Base-by-base conservation (phyloP, 1,139 yeast genomes). In the Spathaspora sp. region DNA sequence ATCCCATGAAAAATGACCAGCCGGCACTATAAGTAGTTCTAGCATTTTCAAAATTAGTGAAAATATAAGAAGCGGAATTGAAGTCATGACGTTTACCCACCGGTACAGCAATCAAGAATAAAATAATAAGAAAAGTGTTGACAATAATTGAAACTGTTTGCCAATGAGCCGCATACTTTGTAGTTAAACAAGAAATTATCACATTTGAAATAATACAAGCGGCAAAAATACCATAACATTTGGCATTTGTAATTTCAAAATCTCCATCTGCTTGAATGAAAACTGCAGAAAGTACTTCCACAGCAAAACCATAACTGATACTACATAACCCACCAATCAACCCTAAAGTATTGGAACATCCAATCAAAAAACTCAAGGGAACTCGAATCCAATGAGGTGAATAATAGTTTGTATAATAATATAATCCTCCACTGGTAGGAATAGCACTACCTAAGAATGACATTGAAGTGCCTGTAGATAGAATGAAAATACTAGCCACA, bases 381-480 rank as follows among this genome's bases (percentile, higher is more conserved):
- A 68, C 69, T 45, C 72, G 55, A 16, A 59, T 38, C 3, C 52
- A 44, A 40, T 64, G 69, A 0, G 70, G 71, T 40, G 70, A 62
- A 53, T 65, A 71, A 53, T 67, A 70, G 48, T 67, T 69, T 2
- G 81, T 61, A 78, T 82, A 65, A 62, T 81, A 82, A 60, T 82
- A 84, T 56, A 84, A 69, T 7, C 89, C 90, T 47, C 90, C 89
- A 18, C 84, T 75, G 3, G 90, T 83, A 43, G 90, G 90, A 59
- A 82, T 79, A n/a, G 87, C 77, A 25, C 84, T 78, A 1, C 86
- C 85, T 45, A 83, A 65, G 52, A 83, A 83, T 15, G 87, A 78
- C 71, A 84, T 82, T n/a, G 85, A 74, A 46, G 75, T 54, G 10
- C 89, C 89, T 47, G 81, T 77, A 49, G 75, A 65, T 44, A 82